A percentile compares a stretch with the other conserved stretches of the same genome.
Conservation (phyloP, 2,329 filamentous ascomycete species). For the Helicocarpus griseus region DNA sequence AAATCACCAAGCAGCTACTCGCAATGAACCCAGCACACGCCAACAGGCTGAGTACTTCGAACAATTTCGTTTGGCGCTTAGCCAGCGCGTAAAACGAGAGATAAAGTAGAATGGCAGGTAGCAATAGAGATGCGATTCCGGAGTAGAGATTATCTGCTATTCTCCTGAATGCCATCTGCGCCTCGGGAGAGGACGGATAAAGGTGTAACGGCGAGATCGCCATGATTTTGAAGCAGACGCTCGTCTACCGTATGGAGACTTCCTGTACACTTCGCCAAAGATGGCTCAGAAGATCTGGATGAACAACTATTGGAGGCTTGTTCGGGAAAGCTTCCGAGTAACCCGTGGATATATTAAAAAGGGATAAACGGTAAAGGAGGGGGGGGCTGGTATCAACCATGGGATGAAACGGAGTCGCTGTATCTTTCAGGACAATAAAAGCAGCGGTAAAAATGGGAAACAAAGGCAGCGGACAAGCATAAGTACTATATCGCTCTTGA, state of each 20-base stretch:
- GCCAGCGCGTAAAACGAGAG: conserved; percentile 12
- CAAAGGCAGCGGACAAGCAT: too few relatives aligned
- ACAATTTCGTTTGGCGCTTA: conserved; percentile 7
- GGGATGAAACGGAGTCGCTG: neutral
- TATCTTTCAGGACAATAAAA: neutral
- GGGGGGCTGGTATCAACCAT: neutral
- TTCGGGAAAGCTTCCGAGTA: neutral
- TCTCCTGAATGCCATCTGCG: conserved; percentile 5
- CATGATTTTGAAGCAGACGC: neutral
- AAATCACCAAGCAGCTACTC: conserved; percentile 19
- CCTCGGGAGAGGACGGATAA: conserved; percentile 6
- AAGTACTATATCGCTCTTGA: too few relatives aligned
- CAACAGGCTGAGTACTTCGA: conserved; percentile 7
- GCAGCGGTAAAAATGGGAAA: neutral
- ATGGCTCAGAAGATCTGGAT: neutral
- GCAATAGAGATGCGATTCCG: conserved; percentile 8
- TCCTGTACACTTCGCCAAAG: neutral
- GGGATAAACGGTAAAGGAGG: neutral
- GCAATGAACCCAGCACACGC: conserved; percentile 8
- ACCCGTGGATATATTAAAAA: neutral
- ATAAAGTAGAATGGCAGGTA: conserved; percentile 13
- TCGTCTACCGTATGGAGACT: too few relatives aligned
- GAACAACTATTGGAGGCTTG: neutral
- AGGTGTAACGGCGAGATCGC: neutral
- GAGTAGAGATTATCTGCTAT: conserved; percentile 5